Base-by-base conservation (phyloP, 345 rosid genomes). In the Durio zibethinus region DNA sequence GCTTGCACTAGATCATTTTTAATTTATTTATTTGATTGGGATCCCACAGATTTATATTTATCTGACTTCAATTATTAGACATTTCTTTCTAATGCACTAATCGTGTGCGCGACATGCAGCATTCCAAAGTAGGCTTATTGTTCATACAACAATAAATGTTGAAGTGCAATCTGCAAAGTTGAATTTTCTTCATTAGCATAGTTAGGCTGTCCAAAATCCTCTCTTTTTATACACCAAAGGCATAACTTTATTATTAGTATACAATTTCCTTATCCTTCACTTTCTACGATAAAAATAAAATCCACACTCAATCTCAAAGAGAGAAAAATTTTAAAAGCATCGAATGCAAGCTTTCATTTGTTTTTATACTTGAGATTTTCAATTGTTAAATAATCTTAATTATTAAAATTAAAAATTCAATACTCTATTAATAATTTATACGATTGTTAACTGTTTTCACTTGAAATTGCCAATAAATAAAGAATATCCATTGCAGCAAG, bases 61-160 rank as follows among this genome's bases (percentile, higher is more conserved):
- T 50, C 29, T 33, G 35, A n/a, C 45, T 52, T 72, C 60, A 52
- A 53, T 53, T 16, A 45, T 33, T 57, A 14, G 29, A 11, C 70
- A 63, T 64, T 8, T 65, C 9, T 48, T 77, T 7, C 8, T 50
- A 23, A 25, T 35, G 48, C 18, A 68, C 15, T n/a, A 77, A 67
- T 50, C 78, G 77, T 74, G 81, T 36, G 75, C 67, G 14, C 1
- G 23, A 40, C 74, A 53, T 50, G 79, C 73, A 59, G 42, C 54
- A 21, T 42, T 42, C 68, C 77, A 59, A 57, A 74, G 25, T 68
- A 45, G 56, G 45, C 73, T 68, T 68, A 6, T 14, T 68, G 69
- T 36, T 33, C 45, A 63, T 64, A 20, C 40, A 61, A 29, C 29
- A 29, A 61, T 61, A 61, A 61, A 31, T 61, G 40, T 31, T 61